Conservation (phyloP, 805 yeast species). For the Teunomyces kruisii region DNA sequence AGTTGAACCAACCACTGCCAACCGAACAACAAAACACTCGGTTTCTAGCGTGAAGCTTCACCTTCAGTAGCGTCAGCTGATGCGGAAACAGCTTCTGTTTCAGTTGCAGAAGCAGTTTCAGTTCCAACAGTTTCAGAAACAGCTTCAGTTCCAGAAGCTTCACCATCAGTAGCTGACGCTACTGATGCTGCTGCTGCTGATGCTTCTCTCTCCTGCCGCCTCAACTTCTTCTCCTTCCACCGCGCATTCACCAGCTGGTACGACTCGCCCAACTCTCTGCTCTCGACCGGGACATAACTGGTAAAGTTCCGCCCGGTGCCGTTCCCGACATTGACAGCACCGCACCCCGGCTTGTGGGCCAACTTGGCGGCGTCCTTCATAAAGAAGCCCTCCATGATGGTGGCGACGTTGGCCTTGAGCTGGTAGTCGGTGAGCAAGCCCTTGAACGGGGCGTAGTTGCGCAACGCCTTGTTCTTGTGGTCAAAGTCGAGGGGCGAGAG, state of each 20-base stretch:
- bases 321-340: conserved; percentile 65
- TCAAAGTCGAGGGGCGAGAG: conserved; percentile 25
- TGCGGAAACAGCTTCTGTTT: no score
- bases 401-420: conserved; percentile 54
- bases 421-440: conserved; percentile 57
- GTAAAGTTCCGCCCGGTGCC: conserved; percentile 66
- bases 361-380: conserved; percentile 18
- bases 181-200: no score
- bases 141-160: no score
- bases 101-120: no score
- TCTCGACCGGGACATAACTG: conserved; percentile 54
- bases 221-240: conserved; percentile 46
- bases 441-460: conserved; percentile 43
- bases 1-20: no score
- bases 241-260: conserved; percentile 70
- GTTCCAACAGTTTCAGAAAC: no score
- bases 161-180: no score
- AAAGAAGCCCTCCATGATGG: conserved; percentile 44
- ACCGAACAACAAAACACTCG: no score
- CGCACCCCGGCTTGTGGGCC: conserved; percentile 15
- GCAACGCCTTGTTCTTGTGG: conserved; percentile 33
- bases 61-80: neutral
- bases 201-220: conserved; percentile 2
- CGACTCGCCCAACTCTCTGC: conserved; percentile 60
- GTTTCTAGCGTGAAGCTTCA: no score